Evolutionary conservation across 192 early-diverging fungal genomes (phyloP).

Genomic region (Mortierella claussenii): DNA sequence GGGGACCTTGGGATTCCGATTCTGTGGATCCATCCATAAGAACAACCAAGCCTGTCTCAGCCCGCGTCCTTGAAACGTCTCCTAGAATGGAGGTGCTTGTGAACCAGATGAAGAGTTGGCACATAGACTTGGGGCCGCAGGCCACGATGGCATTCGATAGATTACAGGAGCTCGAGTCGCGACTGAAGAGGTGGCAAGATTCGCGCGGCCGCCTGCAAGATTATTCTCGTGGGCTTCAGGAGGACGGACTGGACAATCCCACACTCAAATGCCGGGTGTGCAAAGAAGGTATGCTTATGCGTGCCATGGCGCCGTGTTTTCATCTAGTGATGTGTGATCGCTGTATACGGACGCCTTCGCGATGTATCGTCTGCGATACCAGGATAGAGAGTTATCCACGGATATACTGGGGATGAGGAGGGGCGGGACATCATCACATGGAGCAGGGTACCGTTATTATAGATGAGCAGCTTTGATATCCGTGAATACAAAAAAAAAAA

Average conservation of each 20-base stretch:
- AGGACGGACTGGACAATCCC: constrained; percentile 14
- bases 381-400: constrained; percentile 13
- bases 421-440: background rate
- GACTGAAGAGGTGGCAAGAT: constrained; percentile 6
- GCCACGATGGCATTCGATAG: background rate
- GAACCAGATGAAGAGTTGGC: too few species aligned
- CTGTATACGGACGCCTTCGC: constrained; percentile 4
- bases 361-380: constrained; percentile 18
- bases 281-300: constrained; percentile 10
- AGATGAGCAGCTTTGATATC: too few species aligned
- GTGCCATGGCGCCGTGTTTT: constrained; percentile 19
- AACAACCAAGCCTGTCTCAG: too few species aligned
- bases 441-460: too few species aligned
- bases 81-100: too few species aligned
- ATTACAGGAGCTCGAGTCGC: constrained; percentile 1
- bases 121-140: too few species aligned
- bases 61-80: too few species aligned
- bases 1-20: too few species aligned
- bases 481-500: background rate
- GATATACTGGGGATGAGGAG: constrained; percentile 18
- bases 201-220: constrained; percentile 13
- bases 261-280: constrained; percentile 18
- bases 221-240: constrained; percentile 5
- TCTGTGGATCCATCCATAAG: too few species aligned
- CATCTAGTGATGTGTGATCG: constrained; percentile 34